Percentiles rank a stretch among this genome's conserved stretches.
Evolutionary conservation across 2,329 filamentous ascomycete genomes (phyloP).

Genomic region (Shiraia sp.): DNA sequence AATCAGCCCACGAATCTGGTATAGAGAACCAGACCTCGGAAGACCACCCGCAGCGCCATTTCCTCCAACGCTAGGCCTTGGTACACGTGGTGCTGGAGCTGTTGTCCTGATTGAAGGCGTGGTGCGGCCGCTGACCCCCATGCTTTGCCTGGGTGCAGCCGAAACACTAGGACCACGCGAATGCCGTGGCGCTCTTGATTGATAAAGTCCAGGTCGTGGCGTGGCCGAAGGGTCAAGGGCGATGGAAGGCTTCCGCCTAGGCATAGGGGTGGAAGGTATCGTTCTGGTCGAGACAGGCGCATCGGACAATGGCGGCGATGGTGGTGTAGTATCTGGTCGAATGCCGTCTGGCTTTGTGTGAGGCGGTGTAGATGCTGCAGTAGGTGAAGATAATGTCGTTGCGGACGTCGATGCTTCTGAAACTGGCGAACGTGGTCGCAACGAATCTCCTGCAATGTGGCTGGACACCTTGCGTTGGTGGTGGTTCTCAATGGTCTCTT

Average conservation of each 20-base stretch:
- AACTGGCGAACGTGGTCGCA: conserved; percentile 66
- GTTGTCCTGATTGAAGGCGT: conserved; percentile 49
- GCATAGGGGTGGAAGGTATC: conserved; percentile 47
- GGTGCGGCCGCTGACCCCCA: conserved; percentile 42
- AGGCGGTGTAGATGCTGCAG: conserved; percentile 84
- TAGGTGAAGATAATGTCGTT: conserved; percentile 84
- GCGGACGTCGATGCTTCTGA: conserved; percentile 79
- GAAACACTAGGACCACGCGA: conserved; percentile 64
- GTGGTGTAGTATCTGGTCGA: conserved; percentile 76
- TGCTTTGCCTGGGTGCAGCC: conserved; percentile 41
- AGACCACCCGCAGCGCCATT: conserved; percentile 56
- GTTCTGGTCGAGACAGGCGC: conserved; percentile 62
- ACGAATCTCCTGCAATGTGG: conserved; percentile 53
- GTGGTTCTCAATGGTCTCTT: conserved; percentile 55
- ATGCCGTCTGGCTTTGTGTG: conserved; percentile 65
- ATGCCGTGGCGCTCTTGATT: conserved; percentile 52
- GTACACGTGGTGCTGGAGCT: conserved; percentile 40
- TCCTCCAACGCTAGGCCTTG: conserved; percentile 49
- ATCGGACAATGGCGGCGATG: conserved; percentile 92
- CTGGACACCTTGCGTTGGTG: conserved; percentile 56
- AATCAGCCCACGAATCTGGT: conserved; percentile 90
- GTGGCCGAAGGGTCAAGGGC: conserved; percentile 57
- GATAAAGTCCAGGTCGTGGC: conserved; percentile 57
- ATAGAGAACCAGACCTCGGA: conserved; percentile 72
- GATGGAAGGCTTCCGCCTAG: conserved; percentile 49